These are phyloP conservation scores for Nidula microcarpa DNA, from an alignment of 768 basidiomycete genomes.

Conservation along the genomic window DNA sequence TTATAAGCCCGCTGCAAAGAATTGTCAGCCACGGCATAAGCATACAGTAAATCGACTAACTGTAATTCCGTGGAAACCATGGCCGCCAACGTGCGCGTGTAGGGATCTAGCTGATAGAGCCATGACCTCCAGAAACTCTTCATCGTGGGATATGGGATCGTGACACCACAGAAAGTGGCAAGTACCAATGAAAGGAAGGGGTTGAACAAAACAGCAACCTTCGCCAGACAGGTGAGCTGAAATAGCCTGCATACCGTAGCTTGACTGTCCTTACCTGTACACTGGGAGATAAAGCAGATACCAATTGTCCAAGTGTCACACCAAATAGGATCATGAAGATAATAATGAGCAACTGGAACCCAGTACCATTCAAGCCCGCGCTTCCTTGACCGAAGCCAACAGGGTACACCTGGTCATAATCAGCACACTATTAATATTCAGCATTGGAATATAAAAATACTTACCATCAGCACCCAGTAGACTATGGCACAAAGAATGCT, in stretches of 20 bases:
- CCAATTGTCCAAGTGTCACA: conserved; percentile 70
- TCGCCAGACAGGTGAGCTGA: conserved; percentile 6
- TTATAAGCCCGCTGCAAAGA: conserved; percentile 48
- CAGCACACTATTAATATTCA: no score
- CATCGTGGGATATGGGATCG: conserved; percentile 65
- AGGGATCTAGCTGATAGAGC: conserved; percentile 72
- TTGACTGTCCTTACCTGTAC: conserved; percentile 41
- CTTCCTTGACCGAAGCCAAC: conserved; percentile 65
- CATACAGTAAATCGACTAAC: conserved; percentile 25
- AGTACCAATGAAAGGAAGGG: conserved; percentile 69
- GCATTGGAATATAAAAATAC: conserved; percentile 2
- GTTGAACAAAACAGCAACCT: conserved; percentile 76
- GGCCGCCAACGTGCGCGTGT: conserved; percentile 65
- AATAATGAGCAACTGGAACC: conserved; percentile 68
- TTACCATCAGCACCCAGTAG: conserved; percentile 75
- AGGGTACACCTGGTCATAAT: conserved; percentile 44
- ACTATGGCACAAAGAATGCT: conserved; percentile 64
- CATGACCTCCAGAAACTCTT: conserved; percentile 71
- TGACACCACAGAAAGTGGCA: conserved; percentile 77
- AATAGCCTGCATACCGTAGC: conserved; percentile 20
- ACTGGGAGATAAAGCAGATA: conserved; percentile 75
- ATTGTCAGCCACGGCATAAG: conserved; percentile 6
- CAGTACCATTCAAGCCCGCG: conserved; percentile 58
- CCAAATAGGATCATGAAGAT: conserved; percentile 63
- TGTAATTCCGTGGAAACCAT: conserved; percentile 79